Conservation (phyloP, 495 filamentous ascomycete genomes). For the Talaromyces ruber region DNA sequence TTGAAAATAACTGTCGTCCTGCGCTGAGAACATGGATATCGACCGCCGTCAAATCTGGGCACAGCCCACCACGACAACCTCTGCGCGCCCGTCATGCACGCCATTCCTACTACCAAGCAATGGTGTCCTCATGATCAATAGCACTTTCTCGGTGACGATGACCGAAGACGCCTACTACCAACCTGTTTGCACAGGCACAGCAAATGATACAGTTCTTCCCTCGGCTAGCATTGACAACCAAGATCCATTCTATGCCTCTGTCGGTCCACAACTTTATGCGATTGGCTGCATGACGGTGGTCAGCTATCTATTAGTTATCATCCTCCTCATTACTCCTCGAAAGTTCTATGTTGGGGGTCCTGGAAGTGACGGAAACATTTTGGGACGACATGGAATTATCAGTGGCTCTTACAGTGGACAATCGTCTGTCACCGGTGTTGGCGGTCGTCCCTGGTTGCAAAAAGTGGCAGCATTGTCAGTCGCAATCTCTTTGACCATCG, state of each 20-base stretch:
- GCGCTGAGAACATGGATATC: slow-evolving; percentile 2
- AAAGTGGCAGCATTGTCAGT: slow-evolving; percentile 88
- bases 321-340: slow-evolving; percentile 84
- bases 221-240: slow-evolving; percentile 48
- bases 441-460: slow-evolving; percentile 89
- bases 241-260: slow-evolving; percentile 89
- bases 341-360: slow-evolving; percentile 79
- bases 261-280: slow-evolving; percentile 83
- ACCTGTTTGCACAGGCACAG: slow-evolving; percentile 47
- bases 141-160: slow-evolving; percentile 50
- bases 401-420: slow-evolving; percentile 60
- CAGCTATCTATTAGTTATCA: slow-evolving; percentile 87
- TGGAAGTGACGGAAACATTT: slow-evolving; percentile 56
- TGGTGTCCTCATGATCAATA: slow-evolving; percentile 49
- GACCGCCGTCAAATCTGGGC: slow-evolving; percentile 43
- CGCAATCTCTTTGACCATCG: slow-evolving; percentile 86
- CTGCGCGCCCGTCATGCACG: slow-evolving; percentile 43
- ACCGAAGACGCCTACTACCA: slow-evolving; percentile 53
- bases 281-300: slow-evolving; percentile 86
- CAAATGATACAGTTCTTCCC: slow-evolving; percentile 16
- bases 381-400: slow-evolving; percentile 80
- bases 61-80: slow-evolving; percentile 34
- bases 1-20: background rate
- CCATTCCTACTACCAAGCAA: slow-evolving; percentile 53
- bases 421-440: slow-evolving; percentile 73